These are phyloP conservation scores for Venturia effusa DNA, from an alignment of 2,329 filamentous ascomycete species.

Conservation along the genomic window DNA sequence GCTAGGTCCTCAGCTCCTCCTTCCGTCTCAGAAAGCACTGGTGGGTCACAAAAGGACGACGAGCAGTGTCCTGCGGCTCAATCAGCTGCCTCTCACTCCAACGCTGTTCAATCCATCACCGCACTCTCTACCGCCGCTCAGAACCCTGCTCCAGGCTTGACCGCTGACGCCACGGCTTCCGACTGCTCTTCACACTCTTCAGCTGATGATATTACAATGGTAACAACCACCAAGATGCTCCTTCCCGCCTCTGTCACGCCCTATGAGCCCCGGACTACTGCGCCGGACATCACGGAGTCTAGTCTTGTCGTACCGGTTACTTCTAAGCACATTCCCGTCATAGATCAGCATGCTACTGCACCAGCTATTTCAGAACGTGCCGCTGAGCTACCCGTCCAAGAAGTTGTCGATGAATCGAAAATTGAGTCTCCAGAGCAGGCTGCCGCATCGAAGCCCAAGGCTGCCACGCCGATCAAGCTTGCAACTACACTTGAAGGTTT, in stretches of 20 bases:
- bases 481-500: not conserved
- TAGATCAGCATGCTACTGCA: not conserved
- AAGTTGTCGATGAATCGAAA: not conserved
- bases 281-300: not conserved
- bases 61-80: not conserved
- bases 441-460: not conserved
- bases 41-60: not conserved
- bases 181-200: not conserved
- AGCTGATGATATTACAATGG: not conserved
- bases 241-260: not conserved
- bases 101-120: not conserved
- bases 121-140: not conserved
- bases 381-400: not conserved
- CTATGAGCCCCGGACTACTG: not conserved
- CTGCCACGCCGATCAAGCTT: not conserved
- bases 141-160: not conserved
- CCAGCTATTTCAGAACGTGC: not conserved
- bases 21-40: not conserved
- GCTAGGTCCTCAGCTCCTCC: not conserved
- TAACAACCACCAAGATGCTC: not conserved
- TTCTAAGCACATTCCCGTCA: not conserved
- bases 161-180: not conserved
- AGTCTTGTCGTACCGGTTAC: not conserved
- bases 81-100: not conserved
- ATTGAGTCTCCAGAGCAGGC: not conserved